Evolutionary conservation across 2,329 filamentous ascomycete genomes (phyloP), one percentile per base, ranked within the genome.

Genomic region (Fusarium protoensiforme): DNA sequence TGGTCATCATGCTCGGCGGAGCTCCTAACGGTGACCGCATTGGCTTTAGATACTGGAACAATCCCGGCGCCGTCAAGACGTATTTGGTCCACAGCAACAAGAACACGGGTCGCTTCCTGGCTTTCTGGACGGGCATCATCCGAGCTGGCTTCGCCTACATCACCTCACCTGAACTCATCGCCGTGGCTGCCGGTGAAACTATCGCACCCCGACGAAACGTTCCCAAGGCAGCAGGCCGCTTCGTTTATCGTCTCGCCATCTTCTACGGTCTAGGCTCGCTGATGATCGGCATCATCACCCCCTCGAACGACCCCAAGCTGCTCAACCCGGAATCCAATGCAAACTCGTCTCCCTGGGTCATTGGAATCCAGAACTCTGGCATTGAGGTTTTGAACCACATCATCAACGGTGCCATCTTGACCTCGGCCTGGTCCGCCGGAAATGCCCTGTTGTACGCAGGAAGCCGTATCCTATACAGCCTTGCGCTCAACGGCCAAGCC

Each of bases 401-500:
- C 72, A 91, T 93, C 82, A 93, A 93, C 77, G 91, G 86, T 29
- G 90, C 88, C 16, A 88, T 93, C 73, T 83, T 93, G 53, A 90
- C 91, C 18, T 92, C 90, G 14, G 91, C 91, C 9, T 90, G 88
- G 85, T 90, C 88, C 4, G 88, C 88, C 4, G 88, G 86, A 39
- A 90, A 90, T 77, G 87, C 88, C 0, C 89, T 89, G 81, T 83
- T 90, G 63, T 93, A 92, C 82, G 91, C 90, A 1, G 90, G 91
- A 64, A 91, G 89, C 57, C 89, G 93, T 78, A 89, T 94, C n/a
- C 84, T 94, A 8, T 91, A 92, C 79, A 91, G 90, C 68, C 88
- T 94, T 77, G 87, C 92, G 0, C 84, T 91, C 27, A 90, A 88
- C 67, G 89, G 90, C 16, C 91, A 93, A 64, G 92, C 92, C 0